Conservation (phyloP, 306 rosid species). For the Carpinus viminea region DNA sequence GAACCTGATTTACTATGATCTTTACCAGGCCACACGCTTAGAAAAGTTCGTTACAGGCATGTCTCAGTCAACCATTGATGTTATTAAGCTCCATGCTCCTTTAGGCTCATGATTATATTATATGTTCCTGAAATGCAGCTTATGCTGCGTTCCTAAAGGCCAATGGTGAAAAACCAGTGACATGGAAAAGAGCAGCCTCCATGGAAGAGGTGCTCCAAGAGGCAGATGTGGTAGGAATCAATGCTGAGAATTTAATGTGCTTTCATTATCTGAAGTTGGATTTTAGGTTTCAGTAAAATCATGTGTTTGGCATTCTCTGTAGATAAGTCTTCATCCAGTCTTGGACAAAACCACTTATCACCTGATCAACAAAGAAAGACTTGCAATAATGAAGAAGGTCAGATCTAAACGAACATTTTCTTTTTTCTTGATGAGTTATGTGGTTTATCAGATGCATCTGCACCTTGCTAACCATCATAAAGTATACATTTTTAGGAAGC, state of each 20-base stretch:
- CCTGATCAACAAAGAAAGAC: constrained; percentile 89
- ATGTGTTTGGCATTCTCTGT: constrained; percentile 31
- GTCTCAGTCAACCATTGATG: constrained; percentile 32
- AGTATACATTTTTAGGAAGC: constrained; percentile 63
- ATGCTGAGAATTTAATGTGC: constrained; percentile 2
- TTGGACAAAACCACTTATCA: constrained; percentile 96
- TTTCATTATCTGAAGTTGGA: not conserved
- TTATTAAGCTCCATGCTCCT: constrained; percentile 5
- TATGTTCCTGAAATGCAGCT: constrained; percentile 52
- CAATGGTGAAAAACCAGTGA: constrained; percentile 84
- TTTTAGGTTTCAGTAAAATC: constrained; percentile 17
- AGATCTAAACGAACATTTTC: constrained; percentile 15
- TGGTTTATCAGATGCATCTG: not conserved
- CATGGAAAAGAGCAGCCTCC: constrained; percentile 90
- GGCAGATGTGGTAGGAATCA: constrained; percentile 77
- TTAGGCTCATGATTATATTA: constrained; percentile 27
- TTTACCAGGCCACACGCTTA: constrained; percentile 87
- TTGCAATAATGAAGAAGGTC: constrained; percentile 90
- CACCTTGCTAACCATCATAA: constrained; percentile 6
- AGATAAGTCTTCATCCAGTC: constrained; percentile 98
- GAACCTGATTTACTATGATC: constrained; percentile 95
- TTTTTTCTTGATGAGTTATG: constrained; percentile 8
- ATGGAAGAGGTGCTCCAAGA: constrained; percentile 97
- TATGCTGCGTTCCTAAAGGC: constrained; percentile 81
- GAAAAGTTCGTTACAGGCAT: constrained; percentile 97